Evolutionary conservation across 2,329 filamentous ascomycete species (phyloP), one percentile per base, ranked within the genome.

Genomic region (Lasiodiplodia sp.): DNA sequence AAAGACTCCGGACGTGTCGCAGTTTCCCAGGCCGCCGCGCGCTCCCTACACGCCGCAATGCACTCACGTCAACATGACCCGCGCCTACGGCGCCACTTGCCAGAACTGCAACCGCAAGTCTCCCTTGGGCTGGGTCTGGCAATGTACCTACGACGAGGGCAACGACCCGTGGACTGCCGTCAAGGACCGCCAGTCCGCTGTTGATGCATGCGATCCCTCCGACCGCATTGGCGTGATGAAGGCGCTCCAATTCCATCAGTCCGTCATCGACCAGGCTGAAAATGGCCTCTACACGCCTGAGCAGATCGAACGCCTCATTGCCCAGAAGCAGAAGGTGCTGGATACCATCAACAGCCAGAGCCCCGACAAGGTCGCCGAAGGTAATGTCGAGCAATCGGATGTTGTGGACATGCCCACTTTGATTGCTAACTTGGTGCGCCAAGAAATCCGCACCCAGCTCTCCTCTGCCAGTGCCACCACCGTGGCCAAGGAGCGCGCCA

Each of bases 41-140:
- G 16, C 55, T 44, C 10, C 25, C 14, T 67, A 60, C 65, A 67
- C 58, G 55, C 65, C 65, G 16, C 37, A 77, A 69, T 94, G 92
- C 78, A 91, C 88, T 2, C 92, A 94, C 75, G 80, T 88, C 56
- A 88, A 85, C 67, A 89, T 93, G 85, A 87, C 88, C 11, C 87
- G 90, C 34, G 78, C 92, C 55, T 92, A 89, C 73, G 86, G 85
- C 23, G 76, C 83, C 34, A 74, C 77, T 21, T 96, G 92, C 79
- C 79, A 84, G 8, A 75, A 83, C 28, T 96, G 92, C 73, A 80
- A 81, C 49, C 79, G 80, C 51, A 77, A 78, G 1, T 86, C 90
- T 0, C 79, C 83, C 18, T 83, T 90, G 66, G 91, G 91, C 31
- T 96, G 91, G 87, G 80, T 96, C 25, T 96, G 92, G 77, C 83